Conservation (phyloP, 2,329 filamentous ascomycete species). For the Sporothrix schenckii region DNA sequence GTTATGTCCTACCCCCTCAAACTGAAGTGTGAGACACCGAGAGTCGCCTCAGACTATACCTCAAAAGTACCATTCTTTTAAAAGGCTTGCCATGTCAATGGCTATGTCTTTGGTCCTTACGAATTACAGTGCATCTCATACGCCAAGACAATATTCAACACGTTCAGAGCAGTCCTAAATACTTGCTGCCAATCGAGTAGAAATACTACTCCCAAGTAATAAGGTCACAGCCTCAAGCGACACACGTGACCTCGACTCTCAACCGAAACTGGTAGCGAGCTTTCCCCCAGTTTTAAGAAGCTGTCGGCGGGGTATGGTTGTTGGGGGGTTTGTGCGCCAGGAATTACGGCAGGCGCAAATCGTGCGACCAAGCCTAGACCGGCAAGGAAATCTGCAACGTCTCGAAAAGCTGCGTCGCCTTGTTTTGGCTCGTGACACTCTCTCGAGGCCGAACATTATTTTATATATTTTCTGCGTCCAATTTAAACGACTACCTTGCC, state of each 20-base stretch:
- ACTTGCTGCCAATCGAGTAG: too few species aligned
- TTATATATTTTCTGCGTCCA: neutral
- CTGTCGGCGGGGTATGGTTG: constrained; percentile 25
- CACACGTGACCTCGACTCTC: constrained; percentile 2
- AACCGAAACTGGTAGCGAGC: constrained; percentile 2
- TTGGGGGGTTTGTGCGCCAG: constrained; percentile 12
- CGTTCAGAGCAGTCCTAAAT: too few species aligned
- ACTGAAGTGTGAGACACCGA: too few species aligned
- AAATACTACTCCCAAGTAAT: too few species aligned
- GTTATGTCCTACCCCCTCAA: too few species aligned
- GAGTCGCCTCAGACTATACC: too few species aligned
- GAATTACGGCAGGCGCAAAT: neutral
- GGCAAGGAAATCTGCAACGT: neutral
- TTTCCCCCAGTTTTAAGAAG: constrained; percentile 20
- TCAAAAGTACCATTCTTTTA: too few species aligned
- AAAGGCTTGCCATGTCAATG: too few species aligned
- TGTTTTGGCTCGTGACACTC: constrained; percentile 18
- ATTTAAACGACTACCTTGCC: neutral
- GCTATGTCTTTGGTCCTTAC: too few species aligned
- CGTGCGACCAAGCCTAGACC: constrained; percentile 10
- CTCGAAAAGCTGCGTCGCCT: constrained; percentile 19
- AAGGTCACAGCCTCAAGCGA: neutral
- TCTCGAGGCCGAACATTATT: neutral
- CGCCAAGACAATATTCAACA: too few species aligned
- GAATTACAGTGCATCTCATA: too few species aligned